phyloP scores from a whole-genome alignment of 768 basidiomycete species.

The Agaricus subrufescens region DNA sequence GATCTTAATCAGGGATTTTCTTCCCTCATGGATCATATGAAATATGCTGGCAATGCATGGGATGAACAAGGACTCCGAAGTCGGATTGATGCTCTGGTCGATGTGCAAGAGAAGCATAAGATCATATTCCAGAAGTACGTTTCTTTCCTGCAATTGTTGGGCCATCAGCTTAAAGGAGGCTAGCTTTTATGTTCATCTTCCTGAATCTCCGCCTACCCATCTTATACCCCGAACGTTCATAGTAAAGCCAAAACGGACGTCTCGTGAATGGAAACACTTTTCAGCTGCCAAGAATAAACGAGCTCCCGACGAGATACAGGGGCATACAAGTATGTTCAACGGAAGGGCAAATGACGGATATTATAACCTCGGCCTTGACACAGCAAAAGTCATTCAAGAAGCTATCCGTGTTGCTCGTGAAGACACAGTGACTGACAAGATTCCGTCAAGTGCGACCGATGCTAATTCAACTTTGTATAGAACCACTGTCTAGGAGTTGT shows the following conservation, averaged over 20 bases:
- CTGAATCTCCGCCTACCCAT: slow-evolving; percentile 58
- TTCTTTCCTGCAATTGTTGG: not conserved
- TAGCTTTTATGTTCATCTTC: slow-evolving; percentile 80
- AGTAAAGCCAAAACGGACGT: slow-evolving; percentile 57
- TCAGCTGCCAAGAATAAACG: slow-evolving; percentile 59
- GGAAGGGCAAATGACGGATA: slow-evolving; percentile 83
- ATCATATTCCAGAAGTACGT: slow-evolving; percentile 73
- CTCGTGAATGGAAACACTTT: slow-evolving; percentile 51
- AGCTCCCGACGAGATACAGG: slow-evolving; percentile 73
- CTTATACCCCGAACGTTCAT: slow-evolving; percentile 68
- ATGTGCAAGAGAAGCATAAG: slow-evolving; percentile 54
- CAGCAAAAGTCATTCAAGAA: slow-evolving; percentile 57
- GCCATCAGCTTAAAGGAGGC: not conserved
- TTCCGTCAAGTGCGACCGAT: not conserved
- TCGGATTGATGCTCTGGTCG: slow-evolving; percentile 60
- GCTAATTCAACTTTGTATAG: not conserved
- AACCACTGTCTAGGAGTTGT: too few relatives aligned
- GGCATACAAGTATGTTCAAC: slow-evolving; percentile 88
- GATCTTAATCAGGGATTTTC: slow-evolving; percentile 65
- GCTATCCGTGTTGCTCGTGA: slow-evolving; percentile 33
- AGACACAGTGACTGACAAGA: not conserved
- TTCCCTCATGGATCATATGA: slow-evolving; percentile 87
- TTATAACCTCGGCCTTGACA: slow-evolving; percentile 74
- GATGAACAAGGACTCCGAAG: slow-evolving; percentile 57
- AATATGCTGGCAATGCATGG: slow-evolving; percentile 85